Evolutionary conservation across 495 filamentous ascomycete species (phyloP).

Genomic region (Penicillium turbatum): DNA sequence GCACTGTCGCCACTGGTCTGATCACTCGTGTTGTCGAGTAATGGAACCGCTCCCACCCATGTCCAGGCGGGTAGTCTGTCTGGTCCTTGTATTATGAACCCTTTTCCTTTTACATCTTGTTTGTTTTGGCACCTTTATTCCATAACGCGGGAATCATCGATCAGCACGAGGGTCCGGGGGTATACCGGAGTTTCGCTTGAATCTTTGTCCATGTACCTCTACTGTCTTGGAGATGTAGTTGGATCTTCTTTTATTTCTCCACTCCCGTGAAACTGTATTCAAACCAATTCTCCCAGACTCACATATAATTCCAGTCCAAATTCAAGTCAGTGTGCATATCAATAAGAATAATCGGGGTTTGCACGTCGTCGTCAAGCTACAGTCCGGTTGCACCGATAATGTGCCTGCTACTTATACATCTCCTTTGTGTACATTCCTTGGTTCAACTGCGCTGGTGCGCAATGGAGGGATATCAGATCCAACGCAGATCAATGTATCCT

Average conservation of each 20-base stretch:
- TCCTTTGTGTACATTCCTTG: too few relatives aligned
- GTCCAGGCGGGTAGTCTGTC: constrained; percentile 10
- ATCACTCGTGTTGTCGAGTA: constrained; percentile 71
- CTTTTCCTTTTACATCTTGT: constrained; percentile 26
- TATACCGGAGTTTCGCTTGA: constrained; percentile 40
- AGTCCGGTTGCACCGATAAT: too few relatives aligned
- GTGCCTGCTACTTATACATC: too few relatives aligned
- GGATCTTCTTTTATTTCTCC: constrained; percentile 24
- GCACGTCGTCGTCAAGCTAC: too few relatives aligned
- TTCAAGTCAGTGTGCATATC: neutral
- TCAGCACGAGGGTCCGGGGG: constrained; percentile 29
- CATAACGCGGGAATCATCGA: constrained; percentile 39
- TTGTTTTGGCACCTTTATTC: constrained; percentile 29
- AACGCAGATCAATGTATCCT: too few relatives aligned
- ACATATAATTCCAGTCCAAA: constrained; percentile 1
- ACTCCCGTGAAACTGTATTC: constrained; percentile 28
- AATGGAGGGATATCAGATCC: too few relatives aligned
- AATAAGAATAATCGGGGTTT: too few relatives aligned
- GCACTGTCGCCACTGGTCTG: constrained; percentile 88
- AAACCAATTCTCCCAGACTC: constrained; percentile 11
- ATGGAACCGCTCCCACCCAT: constrained; percentile 6
- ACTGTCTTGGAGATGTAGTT: constrained; percentile 47
- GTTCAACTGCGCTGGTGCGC: too few relatives aligned
- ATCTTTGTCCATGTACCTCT: constrained; percentile 39
- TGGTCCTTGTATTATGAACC: constrained; percentile 38